Evolutionary conservation across 176 grass and related monocot genomes (phyloP).

Genomic region (Carex pumila): DNA sequence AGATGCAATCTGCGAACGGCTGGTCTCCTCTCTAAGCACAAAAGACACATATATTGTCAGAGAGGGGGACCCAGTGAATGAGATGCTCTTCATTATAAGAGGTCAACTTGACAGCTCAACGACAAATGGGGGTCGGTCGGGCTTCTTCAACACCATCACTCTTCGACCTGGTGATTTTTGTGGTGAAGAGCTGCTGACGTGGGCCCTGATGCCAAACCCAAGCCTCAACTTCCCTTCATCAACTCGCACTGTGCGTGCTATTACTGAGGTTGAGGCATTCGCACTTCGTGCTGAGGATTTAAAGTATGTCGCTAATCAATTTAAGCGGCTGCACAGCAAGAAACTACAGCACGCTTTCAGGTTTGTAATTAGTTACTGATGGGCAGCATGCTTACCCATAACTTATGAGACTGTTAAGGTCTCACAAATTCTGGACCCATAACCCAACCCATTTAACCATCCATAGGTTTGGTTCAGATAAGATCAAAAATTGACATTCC

Average conservation of each 20-base stretch:
- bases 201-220: slow-evolving; percentile 85
- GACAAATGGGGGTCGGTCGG: slow-evolving; percentile 69
- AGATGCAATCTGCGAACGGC: slow-evolving; percentile 88
- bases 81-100: slow-evolving; percentile 94
- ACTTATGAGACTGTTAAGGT: not conserved
- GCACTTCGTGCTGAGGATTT: slow-evolving; percentile 82
- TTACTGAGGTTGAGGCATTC: slow-evolving; percentile 88
- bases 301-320: slow-evolving; percentile 91
- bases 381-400: not conserved
- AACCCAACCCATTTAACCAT: too few species aligned
- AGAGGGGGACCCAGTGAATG: slow-evolving; percentile 65
- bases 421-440: too few species aligned
- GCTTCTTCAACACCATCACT: slow-evolving; percentile 93
- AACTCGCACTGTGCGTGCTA: slow-evolving; percentile 59
- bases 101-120: slow-evolving; percentile 93
- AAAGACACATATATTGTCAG: slow-evolving; percentile 84
- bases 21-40: slow-evolving; percentile 83
- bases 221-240: slow-evolving; percentile 82
- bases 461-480: too few species aligned
- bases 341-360: slow-evolving; percentile 89
- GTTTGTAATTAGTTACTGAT: slow-evolving; percentile 9
- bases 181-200: slow-evolving; percentile 90
- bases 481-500: too few species aligned
- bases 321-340: slow-evolving; percentile 95
- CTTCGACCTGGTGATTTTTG: slow-evolving; percentile 88